These are phyloP conservation scores for Canavalia ensiformis DNA, from an alignment of 306 rosid species.

Conservation along the genomic window DNA sequence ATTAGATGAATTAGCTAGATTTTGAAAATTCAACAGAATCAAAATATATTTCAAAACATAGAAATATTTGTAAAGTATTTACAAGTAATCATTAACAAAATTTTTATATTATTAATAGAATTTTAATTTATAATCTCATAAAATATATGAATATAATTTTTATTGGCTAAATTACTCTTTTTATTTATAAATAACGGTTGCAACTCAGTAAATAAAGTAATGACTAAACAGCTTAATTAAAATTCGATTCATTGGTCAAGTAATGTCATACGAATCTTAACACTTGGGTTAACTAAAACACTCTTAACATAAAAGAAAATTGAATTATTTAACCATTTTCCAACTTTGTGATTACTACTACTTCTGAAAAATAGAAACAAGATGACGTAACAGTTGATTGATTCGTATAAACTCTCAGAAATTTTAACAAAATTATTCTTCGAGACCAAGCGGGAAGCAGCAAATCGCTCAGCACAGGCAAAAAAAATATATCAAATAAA, in stretches of 20 bases:
- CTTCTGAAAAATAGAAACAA: conserved; percentile 7
- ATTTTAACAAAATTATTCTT: background rate
- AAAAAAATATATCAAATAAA: conserved; percentile 4
- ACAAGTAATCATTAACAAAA: too few relatives aligned
- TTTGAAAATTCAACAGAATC: too few relatives aligned
- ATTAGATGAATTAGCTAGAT: too few relatives aligned
- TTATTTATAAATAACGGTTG: background rate
- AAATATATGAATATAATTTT: too few relatives aligned
- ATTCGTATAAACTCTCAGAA: background rate
- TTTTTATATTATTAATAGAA: too few relatives aligned
- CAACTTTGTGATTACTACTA: background rate
- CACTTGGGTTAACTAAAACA: background rate
- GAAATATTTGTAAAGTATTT: too few relatives aligned
- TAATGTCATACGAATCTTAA: background rate
- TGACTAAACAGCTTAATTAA: background rate
- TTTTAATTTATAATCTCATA: too few relatives aligned
- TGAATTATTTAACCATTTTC: background rate
- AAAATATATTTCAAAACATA: too few relatives aligned
- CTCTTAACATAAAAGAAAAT: background rate
- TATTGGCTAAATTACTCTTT: background rate
- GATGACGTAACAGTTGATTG: conserved; percentile 6
- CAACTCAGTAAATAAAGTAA: background rate
- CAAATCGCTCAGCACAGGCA: conserved; percentile 19
- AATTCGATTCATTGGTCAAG: background rate
- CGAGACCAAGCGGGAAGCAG: conserved; percentile 26